Percentiles rank a stretch among this genome's conserved stretches.
Evolutionary conservation across 305 asterid genomes (phyloP).

Genomic region (Caryopteris hybrid): DNA sequence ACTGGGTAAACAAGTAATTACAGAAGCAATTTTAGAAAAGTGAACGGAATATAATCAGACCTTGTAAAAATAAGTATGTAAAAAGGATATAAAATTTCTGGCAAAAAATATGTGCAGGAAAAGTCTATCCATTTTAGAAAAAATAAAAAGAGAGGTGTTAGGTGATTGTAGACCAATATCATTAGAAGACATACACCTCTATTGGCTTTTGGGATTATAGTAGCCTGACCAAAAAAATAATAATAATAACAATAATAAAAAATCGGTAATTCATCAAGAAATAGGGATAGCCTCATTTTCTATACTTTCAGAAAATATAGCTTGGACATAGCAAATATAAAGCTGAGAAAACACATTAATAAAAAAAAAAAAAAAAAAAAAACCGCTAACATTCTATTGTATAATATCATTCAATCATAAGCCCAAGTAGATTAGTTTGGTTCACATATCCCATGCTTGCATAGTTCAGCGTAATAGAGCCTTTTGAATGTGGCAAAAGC

Average conservation of each 20-base stretch:
- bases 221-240: constrained; percentile 67
- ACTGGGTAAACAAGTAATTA: too few species aligned
- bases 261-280: constrained; percentile 3
- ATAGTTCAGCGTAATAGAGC: too few species aligned
- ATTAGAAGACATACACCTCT: constrained; percentile 73
- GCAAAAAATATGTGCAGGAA: constrained; percentile 63
- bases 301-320: neutral
- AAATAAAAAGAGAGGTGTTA: constrained; percentile 59
- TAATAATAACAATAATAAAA: too few species aligned
- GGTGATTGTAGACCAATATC: constrained; percentile 70
- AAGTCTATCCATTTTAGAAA: constrained; percentile 75
- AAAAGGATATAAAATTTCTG: too few species aligned
- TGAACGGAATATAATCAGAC: too few species aligned
- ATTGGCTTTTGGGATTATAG: constrained; percentile 75
- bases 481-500: too few species aligned
- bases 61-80: too few species aligned
- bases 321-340: neutral
- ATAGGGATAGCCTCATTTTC: neutral
- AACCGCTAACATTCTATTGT: neutral
- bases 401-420: neutral
- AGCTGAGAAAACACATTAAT: neutral
- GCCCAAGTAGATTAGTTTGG: too few species aligned
- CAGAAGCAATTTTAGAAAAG: too few species aligned
- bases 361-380: too few species aligned
- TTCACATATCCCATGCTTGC: neutral